Evolutionary conservation across 176 grass and related monocot species (phyloP), one percentile per base, ranked within the genome.

Genomic region (Oryza meyeriana): DNA sequence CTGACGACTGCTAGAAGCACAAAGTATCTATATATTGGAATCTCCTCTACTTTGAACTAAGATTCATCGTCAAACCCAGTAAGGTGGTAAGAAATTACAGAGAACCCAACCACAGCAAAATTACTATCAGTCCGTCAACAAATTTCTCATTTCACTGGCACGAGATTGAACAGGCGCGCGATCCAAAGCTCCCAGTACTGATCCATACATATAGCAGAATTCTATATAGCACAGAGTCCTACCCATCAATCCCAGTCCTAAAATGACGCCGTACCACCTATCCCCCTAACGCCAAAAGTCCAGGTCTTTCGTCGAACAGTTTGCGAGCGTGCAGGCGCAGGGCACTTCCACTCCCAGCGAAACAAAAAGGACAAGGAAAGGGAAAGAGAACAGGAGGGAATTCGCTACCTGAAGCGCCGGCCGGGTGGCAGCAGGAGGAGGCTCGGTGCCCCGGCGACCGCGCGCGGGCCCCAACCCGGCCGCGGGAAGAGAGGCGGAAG

Each of bases 241-340:
- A 48, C 10, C 41, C 10, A 3, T 9, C 31, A 71, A 41, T 11
- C 45, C 57, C 32, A 45, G 5, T 31, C 36, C 9, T 32, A 39
- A 39, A n/a, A 52, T 26, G 55, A 64, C 13, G 17, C 64, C 12
- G 7, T 26, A 12, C 14, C 61, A n/a, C 22, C 29, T 59, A 36
- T 29, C 27, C 4, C 4, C 36, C 1, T 17, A 42, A 39, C 22
- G 57, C 35, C 27, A 1, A 30, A n/a, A 5, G 14, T 41, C n/a
- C 16, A 48, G 25, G 7, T n/a, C 4, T 90, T 83, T 58, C 74
- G 3, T 83, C 83, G 67, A 86, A 90, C 83, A 79, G 2, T 18
- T 40, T 61, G 61, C 61, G 30, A 58, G 35, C 68, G 55, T 0
- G 47, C 58, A 1, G 29, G 6, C 33, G 58, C 57, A 1, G 9